These are phyloP conservation scores for Hylodesmum podocarpum DNA, from an alignment of 306 rosid species.

Conservation along the genomic window DNA sequence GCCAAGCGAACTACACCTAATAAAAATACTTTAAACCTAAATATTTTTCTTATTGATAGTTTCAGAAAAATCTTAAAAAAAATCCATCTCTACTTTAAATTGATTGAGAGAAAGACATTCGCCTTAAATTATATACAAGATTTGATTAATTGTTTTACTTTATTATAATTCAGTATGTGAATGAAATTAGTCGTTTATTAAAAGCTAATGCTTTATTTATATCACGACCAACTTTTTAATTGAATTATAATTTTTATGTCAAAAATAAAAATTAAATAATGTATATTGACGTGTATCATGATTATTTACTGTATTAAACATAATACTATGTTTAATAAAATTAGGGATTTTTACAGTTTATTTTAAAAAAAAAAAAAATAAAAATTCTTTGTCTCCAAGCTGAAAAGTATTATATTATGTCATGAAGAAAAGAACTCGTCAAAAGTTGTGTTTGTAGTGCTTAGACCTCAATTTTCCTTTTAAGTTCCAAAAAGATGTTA, in stretches of 20 bases:
- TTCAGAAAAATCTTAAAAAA: too few relatives aligned
- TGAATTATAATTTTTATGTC: not conserved
- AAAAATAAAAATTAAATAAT: not conserved
- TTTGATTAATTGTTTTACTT: too few relatives aligned
- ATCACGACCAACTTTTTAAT: too few relatives aligned
- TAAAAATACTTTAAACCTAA: too few relatives aligned
- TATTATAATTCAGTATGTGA: not conserved
- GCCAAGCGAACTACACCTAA: too few relatives aligned
- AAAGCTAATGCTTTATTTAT: not conserved
- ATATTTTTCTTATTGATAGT: too few relatives aligned
- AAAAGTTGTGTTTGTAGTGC: not conserved
- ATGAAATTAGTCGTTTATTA: not conserved
- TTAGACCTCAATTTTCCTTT: not conserved
- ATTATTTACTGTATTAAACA: too few relatives aligned
- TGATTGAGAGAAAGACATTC: too few relatives aligned
- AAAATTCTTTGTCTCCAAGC: not conserved
- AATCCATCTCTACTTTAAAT: too few relatives aligned
- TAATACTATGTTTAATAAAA: not conserved
- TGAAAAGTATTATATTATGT: not conserved
- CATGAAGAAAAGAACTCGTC: not conserved
- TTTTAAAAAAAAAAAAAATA: not conserved
- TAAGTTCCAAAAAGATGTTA: slow-evolving; percentile 1
- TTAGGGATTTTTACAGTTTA: not conserved
- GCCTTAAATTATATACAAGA: too few relatives aligned
- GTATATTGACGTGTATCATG: not conserved